phyloP scores from a whole-genome alignment of 1,284 basidiomycete genomes.

The Tilletia walkeri region DNA sequence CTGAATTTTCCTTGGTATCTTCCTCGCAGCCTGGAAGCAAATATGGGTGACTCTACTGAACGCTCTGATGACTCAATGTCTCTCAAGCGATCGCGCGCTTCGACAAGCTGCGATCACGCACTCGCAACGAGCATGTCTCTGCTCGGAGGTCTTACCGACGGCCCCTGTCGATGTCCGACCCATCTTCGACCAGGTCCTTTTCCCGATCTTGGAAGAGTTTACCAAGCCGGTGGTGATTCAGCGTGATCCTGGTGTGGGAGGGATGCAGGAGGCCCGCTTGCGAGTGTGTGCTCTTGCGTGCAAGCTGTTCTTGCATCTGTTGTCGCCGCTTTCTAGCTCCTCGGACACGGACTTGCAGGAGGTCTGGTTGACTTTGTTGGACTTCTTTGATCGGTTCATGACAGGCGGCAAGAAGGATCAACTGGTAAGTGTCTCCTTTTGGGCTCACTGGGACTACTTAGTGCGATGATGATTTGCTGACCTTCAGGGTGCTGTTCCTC shows the following conservation, averaged over 20 bases:
- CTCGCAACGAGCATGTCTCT: constrained; percentile 82
- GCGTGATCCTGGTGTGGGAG: constrained; percentile 69
- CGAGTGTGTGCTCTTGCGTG: constrained; percentile 83
- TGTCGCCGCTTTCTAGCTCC: constrained; percentile 71
- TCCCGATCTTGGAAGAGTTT: constrained; percentile 88
- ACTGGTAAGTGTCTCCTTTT: constrained; percentile 64
- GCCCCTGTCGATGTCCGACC: constrained; percentile 65
- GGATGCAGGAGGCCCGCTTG: constrained; percentile 84
- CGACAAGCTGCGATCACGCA: constrained; percentile 79
- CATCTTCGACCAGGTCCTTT: constrained; percentile 84
- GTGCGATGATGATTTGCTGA: no score
- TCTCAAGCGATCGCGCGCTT: constrained; percentile 78
- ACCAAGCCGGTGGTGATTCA: constrained; percentile 78
- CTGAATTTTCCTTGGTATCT: no score
- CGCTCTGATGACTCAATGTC: constrained; percentile 78
- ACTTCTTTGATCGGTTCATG: constrained; percentile 85
- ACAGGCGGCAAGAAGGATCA: constrained; percentile 78
- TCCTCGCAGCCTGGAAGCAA: constrained; percentile 66
- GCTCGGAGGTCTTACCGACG: constrained; percentile 67
- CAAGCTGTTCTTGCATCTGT: constrained; percentile 92
- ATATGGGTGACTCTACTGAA: constrained; percentile 76
- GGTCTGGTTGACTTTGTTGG: constrained; percentile 87
- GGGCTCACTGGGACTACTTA: no score
- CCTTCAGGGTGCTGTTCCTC: background rate
- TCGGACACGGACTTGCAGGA: constrained; percentile 65